Percentiles rank a stretch among this genome's conserved stretches.
These are phyloP conservation scores for Pleurotus citrinopileatus DNA, from an alignment of 768 basidiomycete genomes.

Conservation along the genomic window DNA sequence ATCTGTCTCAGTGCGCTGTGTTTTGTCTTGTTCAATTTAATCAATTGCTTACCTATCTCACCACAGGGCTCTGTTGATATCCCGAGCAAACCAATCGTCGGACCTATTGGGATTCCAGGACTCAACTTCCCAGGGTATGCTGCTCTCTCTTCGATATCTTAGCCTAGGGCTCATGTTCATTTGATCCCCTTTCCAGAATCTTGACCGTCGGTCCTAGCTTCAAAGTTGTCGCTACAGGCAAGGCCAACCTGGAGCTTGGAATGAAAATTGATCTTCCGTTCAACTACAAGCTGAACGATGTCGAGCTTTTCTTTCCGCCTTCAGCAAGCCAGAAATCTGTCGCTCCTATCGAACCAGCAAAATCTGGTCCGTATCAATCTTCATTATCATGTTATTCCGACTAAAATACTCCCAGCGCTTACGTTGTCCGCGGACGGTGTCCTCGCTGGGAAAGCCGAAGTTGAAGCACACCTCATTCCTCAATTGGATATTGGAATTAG, in stretches of 20 bases:
- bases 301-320: constrained; percentile 36
- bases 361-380: constrained; percentile 23
- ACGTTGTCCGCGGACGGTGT: constrained; percentile 28
- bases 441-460: constrained; percentile 22
- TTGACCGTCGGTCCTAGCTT: constrained; percentile 38
- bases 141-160: background rate
- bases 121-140: constrained; percentile 29
- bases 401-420: constrained; percentile 19
- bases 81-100: constrained; percentile 25
- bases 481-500: background rate
- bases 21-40: background rate
- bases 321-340: constrained; percentile 17
- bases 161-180: background rate
- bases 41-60: background rate
- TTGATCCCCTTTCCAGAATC: constrained; percentile 24
- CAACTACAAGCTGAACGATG: constrained; percentile 26
- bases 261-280: constrained; percentile 25
- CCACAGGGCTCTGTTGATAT: constrained; percentile 23
- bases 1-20: constrained; percentile 19
- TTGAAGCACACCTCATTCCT: constrained; percentile 36
- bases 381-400: background rate
- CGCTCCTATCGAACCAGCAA: constrained; percentile 22
- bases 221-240: constrained; percentile 26
- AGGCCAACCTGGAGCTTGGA: constrained; percentile 28
- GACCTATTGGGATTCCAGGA: constrained; percentile 27